Conservation (phyloP, 1,139 yeast species). For the Saccharomycopsis hybrid region DNA sequence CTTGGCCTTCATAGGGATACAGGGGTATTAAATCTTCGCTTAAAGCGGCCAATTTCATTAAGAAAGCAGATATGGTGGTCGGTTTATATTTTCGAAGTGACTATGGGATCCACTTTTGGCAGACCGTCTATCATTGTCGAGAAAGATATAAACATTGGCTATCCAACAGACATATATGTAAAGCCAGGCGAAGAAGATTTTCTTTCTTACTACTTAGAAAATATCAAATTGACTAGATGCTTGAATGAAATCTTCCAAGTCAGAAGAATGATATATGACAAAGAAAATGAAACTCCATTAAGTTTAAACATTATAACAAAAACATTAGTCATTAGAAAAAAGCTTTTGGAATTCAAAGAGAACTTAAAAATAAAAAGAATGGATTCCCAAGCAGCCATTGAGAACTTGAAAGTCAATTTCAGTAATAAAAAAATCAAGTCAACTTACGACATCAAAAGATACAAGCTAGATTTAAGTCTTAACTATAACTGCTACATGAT, state of each 20-base stretch:
- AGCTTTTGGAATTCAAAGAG: constrained; percentile 29
- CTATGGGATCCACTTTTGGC: constrained; percentile 36
- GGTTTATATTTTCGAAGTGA: constrained; percentile 32
- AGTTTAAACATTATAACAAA: constrained; percentile 33
- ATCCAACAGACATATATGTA: constrained; percentile 28
- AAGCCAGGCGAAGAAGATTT: constrained; percentile 28
- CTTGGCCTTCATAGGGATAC: constrained; percentile 38
- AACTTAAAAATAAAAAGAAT: constrained; percentile 23
- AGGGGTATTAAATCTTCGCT: constrained; percentile 29
- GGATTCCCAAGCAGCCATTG: constrained; percentile 23
- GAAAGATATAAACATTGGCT: constrained; percentile 33
- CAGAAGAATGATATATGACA: constrained; percentile 28
- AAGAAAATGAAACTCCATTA: constrained; percentile 29
- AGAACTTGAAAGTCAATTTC: constrained; percentile 24
- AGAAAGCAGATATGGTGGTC: constrained; percentile 33
- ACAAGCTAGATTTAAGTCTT: constrained; percentile 34
- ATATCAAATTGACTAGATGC: constrained; percentile 31
- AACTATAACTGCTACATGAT: constrained; percentile 35
- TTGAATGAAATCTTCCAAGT: constrained; percentile 33
- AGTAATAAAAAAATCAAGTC: too few relatives aligned
- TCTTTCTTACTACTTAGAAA: constrained; percentile 30
- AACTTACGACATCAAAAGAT: too few relatives aligned
- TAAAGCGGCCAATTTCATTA: constrained; percentile 26
- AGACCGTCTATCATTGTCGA: constrained; percentile 35
- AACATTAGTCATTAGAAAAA: constrained; percentile 31